phyloP scores from a whole-genome alignment of 768 basidiomycete genomes.

The Boletus coccyginus region DNA sequence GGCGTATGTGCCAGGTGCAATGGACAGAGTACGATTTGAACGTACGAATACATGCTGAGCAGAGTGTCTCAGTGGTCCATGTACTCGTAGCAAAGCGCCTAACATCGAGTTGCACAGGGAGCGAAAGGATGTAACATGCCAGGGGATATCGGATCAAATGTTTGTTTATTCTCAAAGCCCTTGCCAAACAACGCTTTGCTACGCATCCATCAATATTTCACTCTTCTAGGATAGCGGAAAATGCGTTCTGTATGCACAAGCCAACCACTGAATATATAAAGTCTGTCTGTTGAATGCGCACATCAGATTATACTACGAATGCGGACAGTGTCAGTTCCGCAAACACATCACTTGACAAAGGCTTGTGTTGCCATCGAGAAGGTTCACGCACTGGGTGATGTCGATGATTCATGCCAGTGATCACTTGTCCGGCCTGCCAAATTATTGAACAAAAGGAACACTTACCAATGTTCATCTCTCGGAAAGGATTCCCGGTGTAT shows the following conservation, averaged over 20 bases:
- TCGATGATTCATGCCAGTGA: too few relatives aligned
- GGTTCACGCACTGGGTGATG: too few relatives aligned
- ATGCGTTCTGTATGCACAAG: neutral
- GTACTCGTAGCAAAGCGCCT: conserved; percentile 5
- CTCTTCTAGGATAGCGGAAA: too few relatives aligned
- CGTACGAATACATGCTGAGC: conserved; percentile 7
- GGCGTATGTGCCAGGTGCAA: conserved; percentile 9
- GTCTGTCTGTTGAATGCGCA: too few relatives aligned
- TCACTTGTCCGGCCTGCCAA: too few relatives aligned
- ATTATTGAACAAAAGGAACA: neutral
- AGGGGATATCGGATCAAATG: too few relatives aligned
- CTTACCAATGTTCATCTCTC: neutral
- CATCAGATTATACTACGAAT: too few relatives aligned
- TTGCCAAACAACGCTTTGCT: conserved; percentile 13
- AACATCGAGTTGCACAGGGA: conserved; percentile 7
- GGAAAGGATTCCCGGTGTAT: neutral
- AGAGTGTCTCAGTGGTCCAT: conserved; percentile 15
- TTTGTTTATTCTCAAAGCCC: conserved; percentile 16
- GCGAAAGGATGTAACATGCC: neutral
- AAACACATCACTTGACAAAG: too few relatives aligned
- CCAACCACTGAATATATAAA: neutral
- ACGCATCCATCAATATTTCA: too few relatives aligned
- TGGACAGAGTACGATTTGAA: conserved; percentile 10
- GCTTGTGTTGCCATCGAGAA: too few relatives aligned
- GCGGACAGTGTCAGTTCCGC: too few relatives aligned